Evolutionary conservation across 2,329 filamentous ascomycete species (phyloP).

Genomic region (Verticillium nubilum): DNA sequence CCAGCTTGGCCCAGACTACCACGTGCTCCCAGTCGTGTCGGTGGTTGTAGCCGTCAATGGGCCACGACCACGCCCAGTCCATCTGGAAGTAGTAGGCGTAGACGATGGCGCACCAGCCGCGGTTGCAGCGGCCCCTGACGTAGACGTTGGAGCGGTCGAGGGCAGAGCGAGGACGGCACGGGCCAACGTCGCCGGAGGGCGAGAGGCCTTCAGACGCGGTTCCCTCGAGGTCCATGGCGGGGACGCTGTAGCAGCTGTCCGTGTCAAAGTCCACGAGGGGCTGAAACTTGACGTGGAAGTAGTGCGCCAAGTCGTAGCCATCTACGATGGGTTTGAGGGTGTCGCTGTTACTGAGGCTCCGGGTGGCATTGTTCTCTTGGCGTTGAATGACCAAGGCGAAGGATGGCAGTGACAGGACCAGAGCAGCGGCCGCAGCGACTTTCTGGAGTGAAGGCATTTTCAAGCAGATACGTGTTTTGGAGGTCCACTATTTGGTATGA

Average conservation of each 20-base stretch:
- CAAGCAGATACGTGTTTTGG: too few relatives aligned
- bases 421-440: too few relatives aligned
- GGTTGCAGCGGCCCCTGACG: constrained; percentile 24
- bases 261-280: constrained; percentile 26
- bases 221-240: constrained; percentile 29
- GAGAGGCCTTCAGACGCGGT: constrained; percentile 25
- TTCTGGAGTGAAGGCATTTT: too few relatives aligned
- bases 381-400: too few relatives aligned
- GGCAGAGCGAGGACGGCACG: constrained; percentile 22
- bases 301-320: too few relatives aligned
- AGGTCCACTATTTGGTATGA: too few relatives aligned
- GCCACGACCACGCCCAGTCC: constrained; percentile 6
- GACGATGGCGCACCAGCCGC: constrained; percentile 25
- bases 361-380: too few relatives aligned
- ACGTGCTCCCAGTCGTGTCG: constrained; percentile 19
- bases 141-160: constrained; percentile 25
- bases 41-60: constrained; percentile 9
- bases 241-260: constrained; percentile 32
- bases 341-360: too few relatives aligned
- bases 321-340: too few relatives aligned
- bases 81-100: constrained; percentile 20
- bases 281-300: constrained; percentile 6
- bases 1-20: constrained; percentile 22
- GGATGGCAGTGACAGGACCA: too few relatives aligned
- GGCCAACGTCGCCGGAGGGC: constrained; percentile 4